phyloP scores from a whole-genome alignment of 2,329 filamentous ascomycete genomes.

The Clathrospora elynae region DNA sequence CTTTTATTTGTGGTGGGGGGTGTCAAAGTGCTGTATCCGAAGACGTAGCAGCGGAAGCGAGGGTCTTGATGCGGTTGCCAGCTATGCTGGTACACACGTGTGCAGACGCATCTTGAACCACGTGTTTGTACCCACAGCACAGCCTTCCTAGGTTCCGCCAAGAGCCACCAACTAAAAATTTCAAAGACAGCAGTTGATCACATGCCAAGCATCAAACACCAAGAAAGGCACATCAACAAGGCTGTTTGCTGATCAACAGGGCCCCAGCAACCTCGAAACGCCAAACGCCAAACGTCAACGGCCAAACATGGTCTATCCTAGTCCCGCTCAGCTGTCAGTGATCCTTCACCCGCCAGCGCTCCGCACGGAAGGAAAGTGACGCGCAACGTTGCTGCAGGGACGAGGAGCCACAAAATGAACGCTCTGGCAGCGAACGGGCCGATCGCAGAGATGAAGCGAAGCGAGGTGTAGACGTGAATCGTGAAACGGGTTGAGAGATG shows the following conservation, averaged over 20 bases:
- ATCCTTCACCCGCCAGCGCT: no score
- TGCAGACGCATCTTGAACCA: no score
- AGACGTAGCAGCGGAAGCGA: no score
- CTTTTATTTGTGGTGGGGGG: no score
- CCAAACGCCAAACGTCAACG: constrained; percentile 8
- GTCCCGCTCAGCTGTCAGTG: constrained; percentile 12
- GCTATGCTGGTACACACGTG: no score
- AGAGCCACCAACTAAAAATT: not conserved
- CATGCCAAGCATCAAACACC: constrained; percentile 9
- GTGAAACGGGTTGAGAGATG: constrained; percentile 10
- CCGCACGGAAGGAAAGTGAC: constrained; percentile 17
- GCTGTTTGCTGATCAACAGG: constrained; percentile 10
- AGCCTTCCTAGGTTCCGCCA: not conserved
- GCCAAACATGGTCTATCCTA: constrained; percentile 7
- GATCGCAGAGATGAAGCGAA: constrained; percentile 17
- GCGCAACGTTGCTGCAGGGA: constrained; percentile 14
- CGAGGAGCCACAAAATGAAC: no score
- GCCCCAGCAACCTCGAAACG: constrained; percentile 12
- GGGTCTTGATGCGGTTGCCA: no score
- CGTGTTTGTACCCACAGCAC: constrained; percentile 10
- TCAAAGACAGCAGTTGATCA: constrained; percentile 1
- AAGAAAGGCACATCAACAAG: constrained; percentile 9
- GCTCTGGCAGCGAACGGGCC: constrained; percentile 16
- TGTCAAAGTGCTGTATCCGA: no score
- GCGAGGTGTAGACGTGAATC: constrained; percentile 10